Evolutionary conservation across 371 early-diverging fungal genomes (phyloP).

Genomic region (Choanephora cucurbitarum): DNA sequence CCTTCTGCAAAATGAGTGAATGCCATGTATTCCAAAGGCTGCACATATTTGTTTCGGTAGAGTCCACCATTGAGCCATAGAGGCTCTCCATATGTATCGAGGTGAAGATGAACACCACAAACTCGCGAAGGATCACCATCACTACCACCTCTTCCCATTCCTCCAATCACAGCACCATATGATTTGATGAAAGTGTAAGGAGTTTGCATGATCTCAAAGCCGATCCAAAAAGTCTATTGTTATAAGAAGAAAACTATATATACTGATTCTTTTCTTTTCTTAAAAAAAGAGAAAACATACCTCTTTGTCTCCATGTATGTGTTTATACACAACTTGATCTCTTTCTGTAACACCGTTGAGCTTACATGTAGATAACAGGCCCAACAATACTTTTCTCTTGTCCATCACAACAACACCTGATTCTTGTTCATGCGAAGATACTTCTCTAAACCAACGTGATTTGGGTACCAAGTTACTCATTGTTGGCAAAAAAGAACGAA

Average conservation of each 20-base stretch:
- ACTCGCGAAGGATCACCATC: constrained; percentile 40
- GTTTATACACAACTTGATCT: constrained; percentile 36
- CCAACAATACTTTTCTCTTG: constrained; percentile 47
- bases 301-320: constrained; percentile 56
- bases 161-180: constrained; percentile 59
- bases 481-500: constrained; percentile 35
- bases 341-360: constrained; percentile 51
- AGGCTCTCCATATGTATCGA: constrained; percentile 32
- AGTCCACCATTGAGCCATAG: constrained; percentile 56
- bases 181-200: constrained; percentile 57
- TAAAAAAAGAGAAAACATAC: constrained; percentile 8
- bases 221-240: constrained; percentile 55
- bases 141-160: constrained; percentile 35
- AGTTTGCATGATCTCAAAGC: constrained; percentile 59
- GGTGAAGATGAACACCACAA: constrained; percentile 55
- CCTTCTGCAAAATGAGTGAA: constrained; percentile 33
- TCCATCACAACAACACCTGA: constrained; percentile 60
- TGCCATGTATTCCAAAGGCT: constrained; percentile 27
- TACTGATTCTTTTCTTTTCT: background rate
- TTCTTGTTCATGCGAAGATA: constrained; percentile 48
- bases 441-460: constrained; percentile 31
- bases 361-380: constrained; percentile 52
- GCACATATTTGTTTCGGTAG: constrained; percentile 42
- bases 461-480: constrained; percentile 25
- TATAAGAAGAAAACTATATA: background rate